phyloP scores from a whole-genome alignment of 805 yeast species.

The Schwanniomyces yamadae region DNA sequence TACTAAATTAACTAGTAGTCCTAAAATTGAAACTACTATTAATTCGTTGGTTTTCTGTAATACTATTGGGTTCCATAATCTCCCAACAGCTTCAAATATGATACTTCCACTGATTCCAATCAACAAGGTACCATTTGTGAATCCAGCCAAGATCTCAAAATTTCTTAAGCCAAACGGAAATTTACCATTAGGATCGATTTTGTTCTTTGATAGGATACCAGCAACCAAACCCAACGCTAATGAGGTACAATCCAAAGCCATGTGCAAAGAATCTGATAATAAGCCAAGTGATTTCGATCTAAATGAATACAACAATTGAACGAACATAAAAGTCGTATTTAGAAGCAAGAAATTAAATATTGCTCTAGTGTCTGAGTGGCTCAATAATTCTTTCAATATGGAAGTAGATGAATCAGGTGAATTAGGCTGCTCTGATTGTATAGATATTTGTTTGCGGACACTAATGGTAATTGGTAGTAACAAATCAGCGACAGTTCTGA shows the following conservation, averaged over 20 bases:
- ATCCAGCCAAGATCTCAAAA: conserved; percentile 91
- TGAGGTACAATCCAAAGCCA: conserved; percentile 94
- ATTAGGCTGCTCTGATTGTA: background rate
- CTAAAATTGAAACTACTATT: conserved; percentile 78
- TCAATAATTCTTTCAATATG: conserved; percentile 30
- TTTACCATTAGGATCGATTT: conserved; percentile 51
- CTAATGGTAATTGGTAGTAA: conserved; percentile 21
- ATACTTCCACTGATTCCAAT: conserved; percentile 89
- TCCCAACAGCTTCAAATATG: conserved; percentile 78
- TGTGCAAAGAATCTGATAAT: conserved; percentile 89
- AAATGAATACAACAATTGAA: conserved; percentile 88
- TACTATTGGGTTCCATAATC: conserved; percentile 74
- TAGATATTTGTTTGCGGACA: conserved; percentile 12
- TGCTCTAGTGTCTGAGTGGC: conserved; percentile 69
- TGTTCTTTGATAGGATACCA: conserved; percentile 50
- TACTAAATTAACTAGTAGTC: conserved; percentile 82
- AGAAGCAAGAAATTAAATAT: conserved; percentile 83
- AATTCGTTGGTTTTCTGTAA: conserved; percentile 81
- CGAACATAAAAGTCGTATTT: conserved; percentile 90
- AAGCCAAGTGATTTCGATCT: conserved; percentile 90
- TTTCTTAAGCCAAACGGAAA: conserved; percentile 82
- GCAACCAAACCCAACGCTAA: conserved; percentile 88
- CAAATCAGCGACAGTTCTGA: conserved; percentile 10
- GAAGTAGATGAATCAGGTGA: conserved; percentile 7
- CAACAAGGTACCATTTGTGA: conserved; percentile 86